Evolutionary conservation across 2,329 filamentous ascomycete genomes (phyloP), one percentile per base, ranked within the genome.

Genomic region (Ascochyta rabiei): DNA sequence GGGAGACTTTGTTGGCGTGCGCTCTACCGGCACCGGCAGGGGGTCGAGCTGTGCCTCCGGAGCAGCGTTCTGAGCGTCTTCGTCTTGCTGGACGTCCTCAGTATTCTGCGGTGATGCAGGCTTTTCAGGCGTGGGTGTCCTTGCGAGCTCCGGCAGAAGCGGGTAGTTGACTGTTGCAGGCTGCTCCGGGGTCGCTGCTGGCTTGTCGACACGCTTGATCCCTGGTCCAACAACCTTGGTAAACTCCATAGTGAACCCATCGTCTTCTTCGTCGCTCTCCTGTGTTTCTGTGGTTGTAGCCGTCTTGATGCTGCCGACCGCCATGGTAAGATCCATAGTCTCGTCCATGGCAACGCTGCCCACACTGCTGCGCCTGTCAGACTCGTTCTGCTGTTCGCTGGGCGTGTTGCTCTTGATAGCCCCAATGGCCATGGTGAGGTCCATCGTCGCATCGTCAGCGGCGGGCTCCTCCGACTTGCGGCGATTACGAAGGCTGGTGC

Each of bases 211-310:
- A 30, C 61, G 63, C 53, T 68, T 74, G 50, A 81, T 80, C 31
- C 76, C 77, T 8, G 68, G 66, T 5, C 79, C 80, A 39, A 82
- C 67, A 7, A 78, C 77, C n/a, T 76, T 76, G 1, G 80, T 82
- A 28, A 82, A 74, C 47, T 82, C 80, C 80, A 82, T 82, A n/a
- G 79, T 80, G 23, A 82, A 76, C 71, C 78, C 82, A 71, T 62
- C 67, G 12, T 64, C 71, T 47, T 64, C 68, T 18, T 55, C 51
- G 16, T 63, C 63, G 19, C 41, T 55, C 1, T 58, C 57, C 19
- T 62, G 51, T 6, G 37, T 44, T 21, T 61, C 52, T 4, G 38
- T 18, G 9, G 46, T 44, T 8, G 53, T 43, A 13, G 46, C 45
- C 23, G 59, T 52, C 54, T 72, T 71, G 47, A 76, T 77, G 21